Conservation (phyloP, 1,284 basidiomycete genomes). For the Vanrija humicola region DNA sequence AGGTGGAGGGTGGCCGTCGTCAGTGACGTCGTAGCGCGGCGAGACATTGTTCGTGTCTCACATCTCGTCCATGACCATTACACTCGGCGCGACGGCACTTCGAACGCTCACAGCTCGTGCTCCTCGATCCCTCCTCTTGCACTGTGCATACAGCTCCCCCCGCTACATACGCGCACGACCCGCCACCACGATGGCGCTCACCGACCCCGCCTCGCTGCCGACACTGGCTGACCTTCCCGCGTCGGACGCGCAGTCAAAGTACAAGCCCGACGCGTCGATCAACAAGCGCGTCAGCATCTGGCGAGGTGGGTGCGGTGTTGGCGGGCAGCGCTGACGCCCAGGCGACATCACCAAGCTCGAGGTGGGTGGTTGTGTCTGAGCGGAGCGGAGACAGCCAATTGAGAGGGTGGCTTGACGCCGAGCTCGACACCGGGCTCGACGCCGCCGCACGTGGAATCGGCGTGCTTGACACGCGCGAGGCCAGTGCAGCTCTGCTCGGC, state of each 20-base stretch:
- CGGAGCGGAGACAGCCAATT: too few relatives aligned
- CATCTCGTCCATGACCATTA: background rate
- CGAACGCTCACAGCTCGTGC: background rate
- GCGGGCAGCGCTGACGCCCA: slow-evolving; percentile 7
- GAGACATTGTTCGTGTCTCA: background rate
- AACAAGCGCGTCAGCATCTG: slow-evolving; percentile 37
- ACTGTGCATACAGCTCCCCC: too few relatives aligned
- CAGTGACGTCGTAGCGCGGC: background rate
- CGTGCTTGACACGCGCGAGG: too few relatives aligned
- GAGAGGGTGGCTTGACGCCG: too few relatives aligned
- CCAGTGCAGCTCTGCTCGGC: too few relatives aligned
- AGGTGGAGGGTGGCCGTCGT: background rate
- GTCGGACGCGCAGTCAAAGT: slow-evolving; percentile 1
- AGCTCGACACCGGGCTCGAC: too few relatives aligned
- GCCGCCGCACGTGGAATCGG: too few relatives aligned
- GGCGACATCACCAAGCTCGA: slow-evolving; percentile 46
- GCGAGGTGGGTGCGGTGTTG: slow-evolving; percentile 24
- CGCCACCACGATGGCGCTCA: background rate
- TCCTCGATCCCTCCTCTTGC: background rate
- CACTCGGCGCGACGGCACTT: background rate
- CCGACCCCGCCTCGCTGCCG: slow-evolving; percentile 24
- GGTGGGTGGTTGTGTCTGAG: slow-evolving; percentile 12
- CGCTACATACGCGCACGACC: background rate
- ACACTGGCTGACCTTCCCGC: slow-evolving; percentile 19
- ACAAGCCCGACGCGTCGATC: slow-evolving; percentile 15